Evolutionary conservation across 177 flowering plant genomes (phyloP).

Genomic region (Tripterygium wilfordii): DNA sequence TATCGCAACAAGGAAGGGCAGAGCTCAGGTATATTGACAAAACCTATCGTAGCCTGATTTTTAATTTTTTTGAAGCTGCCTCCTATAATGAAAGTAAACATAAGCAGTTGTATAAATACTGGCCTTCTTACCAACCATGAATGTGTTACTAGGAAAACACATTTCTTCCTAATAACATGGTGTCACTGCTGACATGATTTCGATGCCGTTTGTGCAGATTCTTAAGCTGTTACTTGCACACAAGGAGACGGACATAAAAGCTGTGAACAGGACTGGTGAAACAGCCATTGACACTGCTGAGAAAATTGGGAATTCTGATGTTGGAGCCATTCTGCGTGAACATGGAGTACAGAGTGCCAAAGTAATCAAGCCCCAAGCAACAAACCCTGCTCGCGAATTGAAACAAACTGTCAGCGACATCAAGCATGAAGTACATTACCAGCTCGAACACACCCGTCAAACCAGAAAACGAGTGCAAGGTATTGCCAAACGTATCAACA

Average conservation of each 20-base stretch:
- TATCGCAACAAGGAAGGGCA: conserved; percentile 74
- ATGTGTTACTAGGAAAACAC: no score
- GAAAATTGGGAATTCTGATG: conserved; percentile 42
- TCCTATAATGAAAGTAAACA: no score
- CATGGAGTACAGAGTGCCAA: conserved; percentile 63
- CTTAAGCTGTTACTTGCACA: conserved; percentile 49
- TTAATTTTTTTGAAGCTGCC: no score
- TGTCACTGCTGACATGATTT: not conserved
- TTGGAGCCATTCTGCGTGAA: conserved; percentile 42
- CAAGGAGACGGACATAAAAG: conserved; percentile 38
- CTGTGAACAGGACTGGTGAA: conserved; percentile 64
- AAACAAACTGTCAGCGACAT: conserved; percentile 96
- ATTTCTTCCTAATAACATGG: not conserved
- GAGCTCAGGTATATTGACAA: conserved; percentile 55
- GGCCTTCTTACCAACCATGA: no score
- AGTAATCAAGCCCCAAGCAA: conserved; percentile 32
- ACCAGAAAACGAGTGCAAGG: conserved; percentile 39
- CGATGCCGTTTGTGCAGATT: conserved; percentile 49
- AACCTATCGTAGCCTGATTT: no score
- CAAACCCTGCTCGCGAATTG: conserved; percentile 59
- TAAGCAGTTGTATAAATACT: no score
- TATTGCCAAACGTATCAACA: conserved; percentile 37
- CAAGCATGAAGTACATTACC: conserved; percentile 84
- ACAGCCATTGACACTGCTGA: conserved; percentile 92
- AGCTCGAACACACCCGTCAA: conserved; percentile 44